Evolutionary conservation across 2,329 filamentous ascomycete species (phyloP).

Genomic region (Ambrosiella xylebori): DNA sequence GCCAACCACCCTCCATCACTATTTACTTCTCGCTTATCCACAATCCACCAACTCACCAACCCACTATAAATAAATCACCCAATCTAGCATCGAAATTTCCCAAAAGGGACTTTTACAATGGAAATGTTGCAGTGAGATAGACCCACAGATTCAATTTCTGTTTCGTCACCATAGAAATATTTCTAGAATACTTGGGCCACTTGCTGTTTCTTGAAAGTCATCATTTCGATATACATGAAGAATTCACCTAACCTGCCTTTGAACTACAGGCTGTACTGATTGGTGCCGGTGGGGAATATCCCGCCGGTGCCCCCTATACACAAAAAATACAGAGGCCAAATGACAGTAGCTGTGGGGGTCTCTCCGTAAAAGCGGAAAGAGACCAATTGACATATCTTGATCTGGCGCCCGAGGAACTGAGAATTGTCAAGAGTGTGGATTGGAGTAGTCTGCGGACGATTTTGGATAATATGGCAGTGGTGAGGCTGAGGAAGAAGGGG

Average conservation of each 20-base stretch:
- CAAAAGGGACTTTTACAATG: not conserved
- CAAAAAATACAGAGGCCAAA: not conserved
- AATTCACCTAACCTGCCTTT: not conserved
- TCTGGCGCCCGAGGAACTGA: constrained; percentile 6
- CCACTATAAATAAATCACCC: not conserved
- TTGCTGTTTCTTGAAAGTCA: too few species aligned
- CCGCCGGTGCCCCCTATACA: not conserved
- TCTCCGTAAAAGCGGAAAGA: not conserved
- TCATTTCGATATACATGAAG: not conserved
- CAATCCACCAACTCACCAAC: not conserved
- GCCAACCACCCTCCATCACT: too few species aligned
- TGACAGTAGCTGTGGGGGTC: not conserved
- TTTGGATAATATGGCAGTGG: not conserved
- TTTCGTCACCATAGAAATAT: too few species aligned
- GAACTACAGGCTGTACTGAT: not conserved
- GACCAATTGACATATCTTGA: constrained; percentile 4
- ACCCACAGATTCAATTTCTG: too few species aligned
- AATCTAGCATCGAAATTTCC: not conserved
- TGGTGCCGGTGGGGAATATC: not conserved
- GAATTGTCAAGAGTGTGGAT: constrained; percentile 4
- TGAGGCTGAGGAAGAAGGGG: not conserved
- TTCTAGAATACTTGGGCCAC: too few species aligned
- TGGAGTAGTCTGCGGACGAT: not conserved
- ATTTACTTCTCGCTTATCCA: too few species aligned
- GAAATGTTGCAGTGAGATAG: too few species aligned